A percentile compares a stretch with the other conserved stretches of the same genome.
These are phyloP conservation scores for Coffea canephora DNA, from an alignment of 257 asterid genomes.

Conservation along the genomic window DNA sequence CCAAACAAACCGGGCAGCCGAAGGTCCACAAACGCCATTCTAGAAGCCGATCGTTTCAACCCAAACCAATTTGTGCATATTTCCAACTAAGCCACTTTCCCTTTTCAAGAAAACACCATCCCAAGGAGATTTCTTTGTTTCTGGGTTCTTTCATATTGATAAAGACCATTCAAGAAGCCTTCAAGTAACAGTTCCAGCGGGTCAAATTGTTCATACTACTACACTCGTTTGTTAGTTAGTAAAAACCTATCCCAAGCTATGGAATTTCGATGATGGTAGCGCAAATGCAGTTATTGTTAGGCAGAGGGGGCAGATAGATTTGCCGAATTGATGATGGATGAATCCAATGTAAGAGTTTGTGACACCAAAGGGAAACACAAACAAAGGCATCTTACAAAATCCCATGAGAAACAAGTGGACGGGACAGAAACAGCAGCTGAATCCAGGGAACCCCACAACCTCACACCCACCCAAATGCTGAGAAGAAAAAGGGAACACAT, in stretches of 20 bases:
- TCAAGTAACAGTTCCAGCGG: no score
- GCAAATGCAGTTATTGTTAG: neutral
- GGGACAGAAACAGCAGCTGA: slow-evolving; percentile 2
- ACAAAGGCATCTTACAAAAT: neutral
- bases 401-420: slow-evolving; percentile 14
- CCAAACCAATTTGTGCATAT: neutral
- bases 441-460: slow-evolving; percentile 6
- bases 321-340: neutral
- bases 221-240: no score
- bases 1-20: neutral
- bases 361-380: neutral
- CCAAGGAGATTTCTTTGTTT: no score
- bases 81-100: neutral
- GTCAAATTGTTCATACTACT: no score
- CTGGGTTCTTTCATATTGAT: no score
- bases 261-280: neutral
- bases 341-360: no score
- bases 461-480: neutral
- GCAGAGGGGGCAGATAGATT: neutral
- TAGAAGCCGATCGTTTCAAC: neutral
- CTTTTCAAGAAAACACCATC: neutral
- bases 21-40: neutral
- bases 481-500: slow-evolving; percentile 21
- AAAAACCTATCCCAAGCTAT: neutral
- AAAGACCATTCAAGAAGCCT: no score